Conservation (phyloP, 2,329 filamentous ascomycete genomes). For the Cryphonectria naterciae region DNA sequence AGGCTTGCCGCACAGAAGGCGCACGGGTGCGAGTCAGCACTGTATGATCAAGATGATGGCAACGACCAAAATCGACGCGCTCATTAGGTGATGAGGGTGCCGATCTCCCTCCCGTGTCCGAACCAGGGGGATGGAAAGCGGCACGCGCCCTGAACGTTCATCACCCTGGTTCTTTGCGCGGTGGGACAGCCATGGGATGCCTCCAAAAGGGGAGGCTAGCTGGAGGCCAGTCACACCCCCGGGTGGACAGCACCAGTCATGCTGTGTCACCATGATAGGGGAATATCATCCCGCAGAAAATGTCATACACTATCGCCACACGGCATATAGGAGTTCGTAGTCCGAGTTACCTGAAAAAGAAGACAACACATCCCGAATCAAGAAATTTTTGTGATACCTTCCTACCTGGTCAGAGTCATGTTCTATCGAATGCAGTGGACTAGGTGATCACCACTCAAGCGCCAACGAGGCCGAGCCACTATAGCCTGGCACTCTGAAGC, state of each 20-base stretch:
- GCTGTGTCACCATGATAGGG: not conserved
- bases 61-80: not conserved
- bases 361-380: not conserved
- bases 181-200: not conserved
- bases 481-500: not conserved
- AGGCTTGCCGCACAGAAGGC: conserved; percentile 9
- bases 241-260: conserved; percentile 8
- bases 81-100: conserved; percentile 3
- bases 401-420: not conserved
- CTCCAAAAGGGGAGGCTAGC: not conserved
- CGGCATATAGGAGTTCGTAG: not conserved
- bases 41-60: not conserved
- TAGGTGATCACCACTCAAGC: not conserved
- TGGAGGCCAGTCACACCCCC: not conserved
- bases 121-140: not conserved
- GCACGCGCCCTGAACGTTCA: not conserved
- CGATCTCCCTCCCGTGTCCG: not conserved
- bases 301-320: not conserved
- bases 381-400: not conserved
- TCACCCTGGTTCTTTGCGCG: not conserved
- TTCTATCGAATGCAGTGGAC: not conserved
- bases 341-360: not conserved
- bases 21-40: conserved; percentile 3
- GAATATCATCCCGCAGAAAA: not conserved
- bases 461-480: not conserved